phyloP scores from a whole-genome alignment of 75 land plant species.

The Isoetes taiwanensis region DNA sequence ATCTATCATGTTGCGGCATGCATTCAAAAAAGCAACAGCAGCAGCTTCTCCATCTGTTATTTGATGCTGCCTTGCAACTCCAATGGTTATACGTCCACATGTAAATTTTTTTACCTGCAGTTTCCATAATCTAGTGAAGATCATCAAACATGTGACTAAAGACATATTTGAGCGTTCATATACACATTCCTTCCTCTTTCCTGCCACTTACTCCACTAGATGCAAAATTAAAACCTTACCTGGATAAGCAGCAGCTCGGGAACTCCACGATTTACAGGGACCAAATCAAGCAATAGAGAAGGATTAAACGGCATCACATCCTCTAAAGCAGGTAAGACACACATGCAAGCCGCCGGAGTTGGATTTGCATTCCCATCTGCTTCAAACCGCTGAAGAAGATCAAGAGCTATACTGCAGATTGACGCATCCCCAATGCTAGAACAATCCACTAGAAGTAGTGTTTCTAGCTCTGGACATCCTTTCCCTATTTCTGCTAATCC shows the following conservation, averaged over 20 bases:
- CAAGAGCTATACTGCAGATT: slow-evolving; percentile 47
- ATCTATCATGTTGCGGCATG: slow-evolving; percentile 27
- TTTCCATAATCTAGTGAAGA: too few relatives aligned
- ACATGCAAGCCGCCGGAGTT: too few relatives aligned
- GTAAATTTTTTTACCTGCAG: slow-evolving; percentile 1
- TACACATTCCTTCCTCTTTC: too few relatives aligned
- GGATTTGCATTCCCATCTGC: too few relatives aligned
- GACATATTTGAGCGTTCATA: too few relatives aligned
- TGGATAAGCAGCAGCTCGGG: slow-evolving; percentile 7
- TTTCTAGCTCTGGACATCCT: slow-evolving; percentile 59
- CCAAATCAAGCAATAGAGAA: not conserved
- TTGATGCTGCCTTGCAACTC: slow-evolving; percentile 5
- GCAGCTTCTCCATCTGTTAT: slow-evolving; percentile 2
- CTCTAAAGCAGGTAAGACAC: too few relatives aligned
- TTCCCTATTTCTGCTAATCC: slow-evolving; percentile 57
- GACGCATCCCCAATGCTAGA: slow-evolving; percentile 58
- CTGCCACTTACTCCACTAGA: too few relatives aligned
- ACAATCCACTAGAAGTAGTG: slow-evolving; percentile 77
- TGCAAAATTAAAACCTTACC: not conserved
- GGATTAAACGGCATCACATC: slow-evolving; percentile 5
- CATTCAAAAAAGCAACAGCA: slow-evolving; percentile 1
- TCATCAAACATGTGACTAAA: too few relatives aligned
- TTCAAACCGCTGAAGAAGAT: too few relatives aligned
- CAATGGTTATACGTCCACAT: not conserved
- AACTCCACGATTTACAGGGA: slow-evolving; percentile 1